Base-by-base conservation (phyloP, 2,329 filamentous ascomycete genomes). In the Ceratocystis alfenasii region DNA sequence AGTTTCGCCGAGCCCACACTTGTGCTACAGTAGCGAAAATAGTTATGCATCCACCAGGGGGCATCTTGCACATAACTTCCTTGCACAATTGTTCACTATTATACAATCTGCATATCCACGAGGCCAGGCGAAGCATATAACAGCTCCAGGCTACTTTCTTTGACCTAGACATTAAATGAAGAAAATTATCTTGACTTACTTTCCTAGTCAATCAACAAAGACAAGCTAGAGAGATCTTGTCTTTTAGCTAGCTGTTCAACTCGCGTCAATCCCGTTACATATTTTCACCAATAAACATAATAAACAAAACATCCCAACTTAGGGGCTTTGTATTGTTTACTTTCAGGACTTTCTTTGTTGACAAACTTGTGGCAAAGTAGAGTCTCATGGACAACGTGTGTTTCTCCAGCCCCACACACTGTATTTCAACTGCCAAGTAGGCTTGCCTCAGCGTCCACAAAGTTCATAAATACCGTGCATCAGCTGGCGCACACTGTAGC, bases 341-440 rank as follows among this genome's bases (percentile, higher is more conserved):
- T 59, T 59, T 36, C 55, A 59, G 36, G 36, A 7, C 15, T 4
- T n/a, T 36, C 28, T 33, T 30, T 59, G 55, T 59, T 59, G 55
- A 59, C 55, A 36, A 59, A n/a, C 28, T 41, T n/a, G 55, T 59
- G 28, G 55, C 55, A 30, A 59, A n/a, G 55, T 28, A 30, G 33
- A 57, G 55, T 59, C 55, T 59, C 55, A 59, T 33, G 15, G 12
- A 17, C 55, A 59, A 59, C 55, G 28, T 20, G 33, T 5, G 30
- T n/a, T 22, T n/a, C 12, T 1, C 28, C 15, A 6, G 30, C 22
- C 33, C 17, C n/a, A 20, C 55, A 59, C 25, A 59, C 25, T 59
- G 55, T 59, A 59, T 36, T 59, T 59, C 15, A 8, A 4, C 6
- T 2, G 55, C 55, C 30, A n/a, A n/a, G 15, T 1, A n/a, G 17